Base-by-base conservation (phyloP, 75 land plant genomes). In the Azolla pinnata region DNA sequence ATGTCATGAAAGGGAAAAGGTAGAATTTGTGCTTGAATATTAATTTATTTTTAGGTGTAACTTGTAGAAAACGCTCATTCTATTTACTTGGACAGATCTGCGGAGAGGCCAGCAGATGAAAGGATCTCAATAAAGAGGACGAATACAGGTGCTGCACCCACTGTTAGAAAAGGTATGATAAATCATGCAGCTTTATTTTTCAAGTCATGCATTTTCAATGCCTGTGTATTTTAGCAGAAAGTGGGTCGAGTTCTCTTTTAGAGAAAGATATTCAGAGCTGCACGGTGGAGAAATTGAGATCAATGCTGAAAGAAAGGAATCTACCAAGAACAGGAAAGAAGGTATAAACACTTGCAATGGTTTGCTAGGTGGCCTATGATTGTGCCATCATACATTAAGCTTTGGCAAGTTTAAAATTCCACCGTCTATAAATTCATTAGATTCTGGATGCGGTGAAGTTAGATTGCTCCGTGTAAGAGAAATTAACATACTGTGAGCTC, bases 1-100 rank as follows among this genome's bases (percentile, higher is more conserved):
- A 76, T 50, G 57, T 25, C 44, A 34, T 40, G 31, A 75, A 73
- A 53, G 77, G 70, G 8, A 76, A 76, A 48, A 74, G 79, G 79
- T 73, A 48, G 25, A 34, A 50, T 17, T 20, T 56, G 4, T 18
- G 14, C 23, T 34, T 30, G 19, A 27, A 51, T 20, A 16, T 35
- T 64, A 24, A 23, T 28, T 0, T 30, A 25, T 57, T 12, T 57
- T 40, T 9, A 25, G 30, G 20, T 24, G 27, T 1, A 29, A 23
- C 3, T 20, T 9, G 12, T 56, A 14, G 20, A 32, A 18, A 30
- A 57, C 26, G 27, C 21, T 56, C 44, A 28, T 19, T 29, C 31
- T 28, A 44, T 29, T 65, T 10, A 33, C 20, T 59, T 20, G 14
- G 52, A 46, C 59, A 70, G 73, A 61, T 61, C 73, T 35, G 73